Base-by-base conservation (phyloP, 352 stramenopile genomes). In the Globisporangium nunn region DNA sequence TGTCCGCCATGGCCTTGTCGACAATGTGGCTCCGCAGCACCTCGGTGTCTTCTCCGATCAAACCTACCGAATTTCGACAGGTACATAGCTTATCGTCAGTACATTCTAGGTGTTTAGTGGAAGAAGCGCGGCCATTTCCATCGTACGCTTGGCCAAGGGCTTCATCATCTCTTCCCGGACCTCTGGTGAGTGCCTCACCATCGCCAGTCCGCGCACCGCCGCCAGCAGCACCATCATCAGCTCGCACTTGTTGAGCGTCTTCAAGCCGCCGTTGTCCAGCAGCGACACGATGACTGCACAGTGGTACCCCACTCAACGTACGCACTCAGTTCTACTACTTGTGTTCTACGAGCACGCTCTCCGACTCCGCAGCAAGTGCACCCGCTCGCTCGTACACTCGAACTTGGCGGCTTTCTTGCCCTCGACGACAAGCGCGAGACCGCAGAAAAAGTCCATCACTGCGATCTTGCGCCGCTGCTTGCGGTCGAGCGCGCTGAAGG, bases 331-430 rank as follows among this genome's bases (percentile, higher is more conserved):
- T 17, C 11, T 17, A 43, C 37, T n/a, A 51, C 35, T 43, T 4
- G 15, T 35, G 60, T 15, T 4, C 46, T 49, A 4, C 31, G 10
- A 23, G 23, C 23, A 23, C 23, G 23, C 23, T 23, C 23, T 23
- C 23, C 23, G 23, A 23, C 23, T 23, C 23, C 23, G 23, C 23
- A 23, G 23, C 23, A 23, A 23, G 23, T 37, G 33, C 33, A 5
- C 33, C 6, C 37, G 6, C 37, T 43, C 23, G 23, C 23, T 30
- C 76, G 39, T 51, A 85, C 79, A 89, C 28, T 85, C 79, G 46
- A 87, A 70, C 50, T 89, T 89, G 50, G 70, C 47, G 0, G 67
- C 64, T 53, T 89, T 89, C 54, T 89, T 87, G 53, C 68, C 73
- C 6, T 86, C 70, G 28, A 81, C 74, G 33, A 84, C 58, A 28